These are phyloP conservation scores for Scalesia atractyloides DNA, from an alignment of 129 eudicot genomes.

Conservation along the genomic window DNA sequence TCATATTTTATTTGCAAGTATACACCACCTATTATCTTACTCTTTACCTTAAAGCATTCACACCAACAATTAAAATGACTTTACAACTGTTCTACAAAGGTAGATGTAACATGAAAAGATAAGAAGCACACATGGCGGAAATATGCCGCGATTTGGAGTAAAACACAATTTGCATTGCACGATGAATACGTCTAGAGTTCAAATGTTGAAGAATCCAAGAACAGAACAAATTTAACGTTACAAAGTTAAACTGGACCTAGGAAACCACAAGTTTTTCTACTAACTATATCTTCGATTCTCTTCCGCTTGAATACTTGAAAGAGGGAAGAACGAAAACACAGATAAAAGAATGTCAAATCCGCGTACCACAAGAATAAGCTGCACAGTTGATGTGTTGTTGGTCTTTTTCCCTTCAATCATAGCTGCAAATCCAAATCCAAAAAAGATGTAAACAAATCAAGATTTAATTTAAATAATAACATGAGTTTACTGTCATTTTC, in stretches of 20 bases:
- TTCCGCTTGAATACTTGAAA: constrained; percentile 29
- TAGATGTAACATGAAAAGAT: constrained; percentile 5
- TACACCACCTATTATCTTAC: constrained; percentile 23
- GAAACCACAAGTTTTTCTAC: constrained; percentile 21
- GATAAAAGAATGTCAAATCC: constrained; percentile 38
- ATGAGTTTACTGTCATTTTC: too few species aligned
- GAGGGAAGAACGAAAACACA: constrained; percentile 23
- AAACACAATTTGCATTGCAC: constrained; percentile 7
- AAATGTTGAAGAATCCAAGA: constrained; percentile 25
- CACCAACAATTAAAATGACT: constrained; percentile 5
- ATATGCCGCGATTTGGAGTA: neutral
- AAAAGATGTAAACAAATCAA: neutral
- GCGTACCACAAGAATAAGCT: constrained; percentile 36
- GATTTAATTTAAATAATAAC: neutral
- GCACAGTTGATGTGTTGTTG: neutral
- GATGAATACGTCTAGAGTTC: constrained; percentile 19
- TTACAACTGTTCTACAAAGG: constrained; percentile 22
- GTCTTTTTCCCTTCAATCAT: constrained; percentile 23
- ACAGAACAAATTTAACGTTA: constrained; percentile 13
- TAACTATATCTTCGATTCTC: constrained; percentile 23
- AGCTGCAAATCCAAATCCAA: constrained; percentile 35
- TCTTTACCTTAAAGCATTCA: constrained; percentile 32
- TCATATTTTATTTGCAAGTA: constrained; percentile 22
- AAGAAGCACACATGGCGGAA: neutral
- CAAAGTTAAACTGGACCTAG: constrained; percentile 26